Evolutionary conservation across 2,329 filamentous ascomycete genomes (phyloP).

Genomic region (Xylariaceae sp.): DNA sequence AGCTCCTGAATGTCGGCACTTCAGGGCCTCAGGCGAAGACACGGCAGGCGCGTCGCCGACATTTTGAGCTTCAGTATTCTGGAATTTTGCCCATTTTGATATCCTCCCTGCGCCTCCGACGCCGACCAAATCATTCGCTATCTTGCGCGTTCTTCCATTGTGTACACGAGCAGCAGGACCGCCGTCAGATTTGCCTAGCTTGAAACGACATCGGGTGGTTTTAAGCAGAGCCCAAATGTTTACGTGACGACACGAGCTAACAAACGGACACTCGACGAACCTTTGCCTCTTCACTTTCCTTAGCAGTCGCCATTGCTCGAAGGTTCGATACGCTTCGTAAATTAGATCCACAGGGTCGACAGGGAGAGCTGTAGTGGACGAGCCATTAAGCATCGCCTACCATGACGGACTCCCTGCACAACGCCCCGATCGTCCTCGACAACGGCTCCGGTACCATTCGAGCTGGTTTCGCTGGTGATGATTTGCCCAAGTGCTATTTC

Average conservation of each 20-base stretch:
- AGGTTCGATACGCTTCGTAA: too few relatives aligned
- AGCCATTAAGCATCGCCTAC: slow-evolving; percentile 18
- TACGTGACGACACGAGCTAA: neutral
- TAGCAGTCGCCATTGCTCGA: too few relatives aligned
- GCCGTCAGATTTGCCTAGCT: too few relatives aligned
- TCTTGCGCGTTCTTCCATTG: neutral
- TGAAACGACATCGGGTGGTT: too few relatives aligned
- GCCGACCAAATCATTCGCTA: neutral
- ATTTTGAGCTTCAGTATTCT: slow-evolving; percentile 21
- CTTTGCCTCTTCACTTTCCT: neutral
- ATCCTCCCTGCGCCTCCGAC: neutral
- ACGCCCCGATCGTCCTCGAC: slow-evolving; percentile 97
- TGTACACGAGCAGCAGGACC: too few relatives aligned
- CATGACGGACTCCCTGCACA: slow-evolving; percentile 72
- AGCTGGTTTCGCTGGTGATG: slow-evolving; percentile 93
- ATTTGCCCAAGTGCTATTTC: slow-evolving; percentile 94
- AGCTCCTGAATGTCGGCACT: slow-evolving; percentile 19
- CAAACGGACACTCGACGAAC: neutral
- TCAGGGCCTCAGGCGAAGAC: slow-evolving; percentile 1
- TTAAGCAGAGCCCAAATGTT: too few relatives aligned
- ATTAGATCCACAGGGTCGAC: slow-evolving; percentile 10
- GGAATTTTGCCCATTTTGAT: slow-evolving; percentile 3
- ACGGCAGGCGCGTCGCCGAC: slow-evolving; percentile 22
- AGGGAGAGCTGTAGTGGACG: slow-evolving; percentile 18
- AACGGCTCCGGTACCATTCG: slow-evolving; percentile 98